Conservation (phyloP, 1,139 yeast species). For the Saccharomycopsis crataegensis region DNA sequence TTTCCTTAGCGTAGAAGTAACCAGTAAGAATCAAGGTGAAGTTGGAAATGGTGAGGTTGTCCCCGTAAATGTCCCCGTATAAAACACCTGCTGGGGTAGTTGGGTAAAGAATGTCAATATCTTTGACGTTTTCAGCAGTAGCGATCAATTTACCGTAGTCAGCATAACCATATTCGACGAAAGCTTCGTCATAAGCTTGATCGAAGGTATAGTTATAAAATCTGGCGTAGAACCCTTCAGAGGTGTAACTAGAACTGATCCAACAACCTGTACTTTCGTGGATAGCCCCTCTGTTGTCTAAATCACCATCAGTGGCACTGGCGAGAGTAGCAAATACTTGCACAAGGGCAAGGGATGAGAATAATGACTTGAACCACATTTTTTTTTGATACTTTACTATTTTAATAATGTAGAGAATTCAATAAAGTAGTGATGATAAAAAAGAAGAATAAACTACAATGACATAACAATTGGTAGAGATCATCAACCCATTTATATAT, state of each 20-base stretch:
- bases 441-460: too few relatives aligned
- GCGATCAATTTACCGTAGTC: constrained; percentile 5
- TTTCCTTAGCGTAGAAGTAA: constrained; percentile 22
- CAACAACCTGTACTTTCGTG: constrained; percentile 3
- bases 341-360: too few relatives aligned
- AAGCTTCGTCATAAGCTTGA: constrained; percentile 3
- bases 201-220: constrained; percentile 7
- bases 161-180: constrained; percentile 7
- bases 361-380: too few relatives aligned
- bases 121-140: not conserved
- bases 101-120: not conserved
- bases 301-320: not conserved
- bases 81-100: not conserved
- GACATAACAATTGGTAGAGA: too few relatives aligned
- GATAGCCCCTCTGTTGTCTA: not conserved
- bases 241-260: not conserved
- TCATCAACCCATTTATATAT: too few relatives aligned
- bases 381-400: too few relatives aligned
- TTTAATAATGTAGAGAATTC: too few relatives aligned
- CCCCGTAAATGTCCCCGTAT: constrained; percentile 18
- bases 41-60: constrained; percentile 22
- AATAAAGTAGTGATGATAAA: too few relatives aligned
- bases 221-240: constrained; percentile 12
- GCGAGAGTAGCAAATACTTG: too few relatives aligned
- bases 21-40: constrained; percentile 24